A percentile compares a stretch with the other conserved stretches of the same genome.
These are phyloP conservation scores for Saturnispora halmiae DNA, from an alignment of 805 yeast species.

Conservation along the genomic window DNA sequence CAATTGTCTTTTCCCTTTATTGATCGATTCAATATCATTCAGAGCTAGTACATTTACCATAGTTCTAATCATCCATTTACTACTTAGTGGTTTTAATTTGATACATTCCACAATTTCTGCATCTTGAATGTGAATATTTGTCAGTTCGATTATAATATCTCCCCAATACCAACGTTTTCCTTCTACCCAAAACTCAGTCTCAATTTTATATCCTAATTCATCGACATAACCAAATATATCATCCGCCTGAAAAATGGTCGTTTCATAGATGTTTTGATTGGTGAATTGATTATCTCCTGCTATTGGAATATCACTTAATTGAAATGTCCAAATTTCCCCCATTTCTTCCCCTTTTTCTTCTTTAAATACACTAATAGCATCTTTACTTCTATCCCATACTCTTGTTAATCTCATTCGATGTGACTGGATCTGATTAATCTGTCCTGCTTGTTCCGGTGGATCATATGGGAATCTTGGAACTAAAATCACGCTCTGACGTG, in stretches of 20 bases:
- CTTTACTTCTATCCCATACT: slow-evolving; percentile 30
- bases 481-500: slow-evolving; percentile 41
- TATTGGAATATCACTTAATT: slow-evolving; percentile 62
- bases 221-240: slow-evolving; percentile 40
- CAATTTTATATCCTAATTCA: slow-evolving; percentile 63
- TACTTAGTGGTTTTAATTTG: slow-evolving; percentile 12
- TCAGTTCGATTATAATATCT: slow-evolving; percentile 52
- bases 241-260: slow-evolving; percentile 41
- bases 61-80: slow-evolving; percentile 41
- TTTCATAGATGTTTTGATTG: slow-evolving; percentile 60
- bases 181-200: slow-evolving; percentile 49
- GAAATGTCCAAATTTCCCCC: slow-evolving; percentile 49
- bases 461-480: slow-evolving; percentile 43
- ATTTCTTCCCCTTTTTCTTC: slow-evolving; percentile 12
- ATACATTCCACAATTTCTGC: background rate
- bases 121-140: slow-evolving; percentile 35
- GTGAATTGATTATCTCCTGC: slow-evolving; percentile 49
- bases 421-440: slow-evolving; percentile 49
- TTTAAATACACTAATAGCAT: slow-evolving; percentile 3
- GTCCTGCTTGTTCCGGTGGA: slow-evolving; percentile 48
- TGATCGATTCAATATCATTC: slow-evolving; percentile 67
- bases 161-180: slow-evolving; percentile 58
- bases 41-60: slow-evolving; percentile 61
- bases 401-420: slow-evolving; percentile 42
- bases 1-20: slow-evolving; percentile 55